Base-by-base conservation (phyloP, 2,329 filamentous ascomycete genomes). In the Verticillium albo-atrum region DNA sequence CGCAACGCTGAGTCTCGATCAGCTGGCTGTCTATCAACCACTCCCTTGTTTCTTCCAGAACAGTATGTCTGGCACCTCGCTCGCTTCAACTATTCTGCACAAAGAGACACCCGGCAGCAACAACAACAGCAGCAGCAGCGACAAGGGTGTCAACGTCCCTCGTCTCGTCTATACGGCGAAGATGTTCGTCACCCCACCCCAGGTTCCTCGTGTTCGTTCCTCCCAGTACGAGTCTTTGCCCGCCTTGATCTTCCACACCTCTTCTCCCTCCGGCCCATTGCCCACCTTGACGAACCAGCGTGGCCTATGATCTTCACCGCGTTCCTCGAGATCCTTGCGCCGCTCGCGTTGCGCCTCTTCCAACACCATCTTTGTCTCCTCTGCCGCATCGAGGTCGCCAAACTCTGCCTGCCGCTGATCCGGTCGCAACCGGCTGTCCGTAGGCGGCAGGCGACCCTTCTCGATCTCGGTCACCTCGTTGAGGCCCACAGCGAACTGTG, bases 151-250 rank as follows among this genome's bases (percentile, higher is more conserved):
- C 20, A 20, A 9, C 20, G 14, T 23, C 3, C 9, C 42, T 23
- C 10, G 17, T 37, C 10, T 17, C 12, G 55, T 28, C 56, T 60
- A 61, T 17, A 32, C 59, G 25, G 60, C 67, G 65, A 83, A 87
- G 57, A 87, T 77, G 54, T 83, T 74, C 63, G 79, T 75, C 34
- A 85, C 72, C 5, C 81, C 82, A 4, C 69, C 72, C 91, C 91
- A 97, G 59, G 79, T 79, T 1, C 88, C 88, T 64, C 78, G 84
- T 3, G 80, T 82, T 62, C 94, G 84, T 75, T 91, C 89, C 70
- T 97, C 93, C 95, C 95, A 99, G 75, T 99, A 99, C 9, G 91
- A 88, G 20, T 96, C 92, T 74, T 89, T 92, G 23, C 92, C 92
- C 3, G 80, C 79, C 77, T 88, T 95, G 63, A 97, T 74, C 68